phyloP scores from a whole-genome alignment of 106 monocot species.

The Alisma plantagoaquatica region DNA sequence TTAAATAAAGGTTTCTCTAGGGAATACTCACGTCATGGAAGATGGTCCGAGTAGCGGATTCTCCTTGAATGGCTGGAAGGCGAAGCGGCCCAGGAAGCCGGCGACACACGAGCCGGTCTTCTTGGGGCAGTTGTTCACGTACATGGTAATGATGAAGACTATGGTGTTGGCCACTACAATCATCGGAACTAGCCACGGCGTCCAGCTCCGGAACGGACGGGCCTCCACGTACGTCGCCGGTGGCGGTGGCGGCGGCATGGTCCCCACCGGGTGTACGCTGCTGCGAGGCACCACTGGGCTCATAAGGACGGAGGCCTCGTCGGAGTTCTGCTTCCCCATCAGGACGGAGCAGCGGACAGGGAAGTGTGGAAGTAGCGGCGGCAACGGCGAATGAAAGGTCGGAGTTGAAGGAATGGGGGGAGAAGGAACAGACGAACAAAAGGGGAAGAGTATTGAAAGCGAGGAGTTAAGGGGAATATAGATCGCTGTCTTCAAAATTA shows the following conservation, averaged over 20 bases:
- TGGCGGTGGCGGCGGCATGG: conserved; percentile 1
- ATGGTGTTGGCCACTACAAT: conserved; percentile 34
- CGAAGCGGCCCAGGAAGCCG: conserved; percentile 62
- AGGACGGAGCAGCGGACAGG: not conserved
- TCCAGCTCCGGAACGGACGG: conserved; percentile 35
- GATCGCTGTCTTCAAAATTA: too few relatives aligned
- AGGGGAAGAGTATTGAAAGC: not conserved
- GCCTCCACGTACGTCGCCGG: conserved; percentile 9
- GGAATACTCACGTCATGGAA: conserved; percentile 57
- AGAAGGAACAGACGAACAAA: not conserved
- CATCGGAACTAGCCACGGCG: conserved; percentile 51
- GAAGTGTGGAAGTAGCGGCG: not conserved
- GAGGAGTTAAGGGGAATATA: not conserved
- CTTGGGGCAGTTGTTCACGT: conserved; percentile 70
- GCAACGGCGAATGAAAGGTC: not conserved
- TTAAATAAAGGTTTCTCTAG: too few relatives aligned
- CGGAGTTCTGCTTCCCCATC: not conserved
- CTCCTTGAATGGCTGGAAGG: conserved; percentile 83
- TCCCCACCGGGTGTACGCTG: not conserved
- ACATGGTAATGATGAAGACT: conserved; percentile 62
- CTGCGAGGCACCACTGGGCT: too few relatives aligned
- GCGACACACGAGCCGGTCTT: conserved; percentile 20
- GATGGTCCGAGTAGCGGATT: conserved; percentile 92
- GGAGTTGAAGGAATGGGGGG: not conserved
- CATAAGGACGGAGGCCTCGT: not conserved